Evolutionary conservation across 2,329 filamentous ascomycete species (phyloP).

Genomic region (Nannizziopsis arthrosporioides): DNA sequence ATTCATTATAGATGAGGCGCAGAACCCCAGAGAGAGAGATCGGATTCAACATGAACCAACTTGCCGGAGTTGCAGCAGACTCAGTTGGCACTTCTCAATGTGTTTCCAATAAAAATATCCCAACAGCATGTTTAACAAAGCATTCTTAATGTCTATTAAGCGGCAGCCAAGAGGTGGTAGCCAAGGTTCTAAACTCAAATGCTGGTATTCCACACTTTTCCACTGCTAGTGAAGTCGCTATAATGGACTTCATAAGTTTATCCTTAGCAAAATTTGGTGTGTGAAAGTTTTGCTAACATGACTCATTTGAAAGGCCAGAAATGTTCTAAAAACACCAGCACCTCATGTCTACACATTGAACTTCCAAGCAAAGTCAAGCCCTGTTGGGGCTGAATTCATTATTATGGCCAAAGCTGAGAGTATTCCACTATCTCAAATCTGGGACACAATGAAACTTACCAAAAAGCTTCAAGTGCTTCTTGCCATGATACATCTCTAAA

Average conservation of each 20-base stretch:
- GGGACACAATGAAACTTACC: too few relatives aligned
- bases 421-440: too few relatives aligned
- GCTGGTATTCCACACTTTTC: slow-evolving; percentile 4
- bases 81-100: slow-evolving; percentile 22
- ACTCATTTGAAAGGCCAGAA: not conserved
- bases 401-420: too few relatives aligned
- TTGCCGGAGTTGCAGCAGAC: slow-evolving; percentile 23
- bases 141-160: slow-evolving; percentile 18
- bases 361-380: not conserved
- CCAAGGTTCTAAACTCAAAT: slow-evolving; percentile 11
- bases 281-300: not conserved
- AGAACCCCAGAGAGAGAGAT: too few relatives aligned
- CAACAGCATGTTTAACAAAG: slow-evolving; percentile 13
- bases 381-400: not conserved
- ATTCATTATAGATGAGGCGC: slow-evolving; percentile 7
- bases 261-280: not conserved
- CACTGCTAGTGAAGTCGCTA: slow-evolving; percentile 19
- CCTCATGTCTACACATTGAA: slow-evolving; percentile 11
- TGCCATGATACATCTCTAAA: too few relatives aligned
- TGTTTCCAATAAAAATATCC: slow-evolving; percentile 18
- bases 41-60: slow-evolving; percentile 26
- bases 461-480: too few relatives aligned
- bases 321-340: slow-evolving; percentile 2
- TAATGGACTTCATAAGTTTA: slow-evolving; percentile 21
- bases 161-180: slow-evolving; percentile 9